These are phyloP conservation scores for Moringa oleifera DNA, from an alignment of 345 rosid genomes.

Conservation along the genomic window DNA sequence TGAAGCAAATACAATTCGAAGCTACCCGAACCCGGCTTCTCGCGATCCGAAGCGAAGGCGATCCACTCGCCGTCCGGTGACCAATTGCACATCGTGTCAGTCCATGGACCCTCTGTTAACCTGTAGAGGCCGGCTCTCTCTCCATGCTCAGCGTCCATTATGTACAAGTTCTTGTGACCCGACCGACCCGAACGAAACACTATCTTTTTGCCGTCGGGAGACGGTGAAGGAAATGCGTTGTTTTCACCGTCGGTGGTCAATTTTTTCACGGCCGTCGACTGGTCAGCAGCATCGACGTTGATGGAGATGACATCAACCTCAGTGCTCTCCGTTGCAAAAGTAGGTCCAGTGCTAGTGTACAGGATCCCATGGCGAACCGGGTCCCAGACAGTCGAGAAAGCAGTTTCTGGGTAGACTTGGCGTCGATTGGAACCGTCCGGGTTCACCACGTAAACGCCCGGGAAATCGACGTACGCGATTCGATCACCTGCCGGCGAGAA, in stretches of 20 bases:
- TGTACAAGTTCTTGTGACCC: constrained; percentile 75
- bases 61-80: constrained; percentile 79
- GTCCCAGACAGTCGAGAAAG: constrained; percentile 80
- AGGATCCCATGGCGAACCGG: constrained; percentile 56
- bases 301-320: constrained; percentile 69
- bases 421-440: constrained; percentile 65
- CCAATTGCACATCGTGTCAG: constrained; percentile 81
- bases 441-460: constrained; percentile 79
- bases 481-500: constrained; percentile 74
- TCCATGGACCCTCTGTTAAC: constrained; percentile 78
- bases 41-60: constrained; percentile 75
- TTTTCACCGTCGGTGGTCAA: constrained; percentile 67
- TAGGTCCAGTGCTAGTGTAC: constrained; percentile 71
- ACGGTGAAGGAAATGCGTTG: constrained; percentile 80
- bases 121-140: constrained; percentile 47
- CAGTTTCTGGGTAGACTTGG: constrained; percentile 37
- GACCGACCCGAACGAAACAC: constrained; percentile 77
- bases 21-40: constrained; percentile 65
- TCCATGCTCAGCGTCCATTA: constrained; percentile 69
- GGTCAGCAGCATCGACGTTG: constrained; percentile 35
- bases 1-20: constrained; percentile 68
- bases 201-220: constrained; percentile 74
- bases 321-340: constrained; percentile 57
- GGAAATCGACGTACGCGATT: constrained; percentile 63
- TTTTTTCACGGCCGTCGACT: constrained; percentile 29